Evolutionary conservation across 75 land plant genomes (phyloP), one percentile per base, ranked within the genome.

Genomic region (Selaginella moellendorffii): DNA sequence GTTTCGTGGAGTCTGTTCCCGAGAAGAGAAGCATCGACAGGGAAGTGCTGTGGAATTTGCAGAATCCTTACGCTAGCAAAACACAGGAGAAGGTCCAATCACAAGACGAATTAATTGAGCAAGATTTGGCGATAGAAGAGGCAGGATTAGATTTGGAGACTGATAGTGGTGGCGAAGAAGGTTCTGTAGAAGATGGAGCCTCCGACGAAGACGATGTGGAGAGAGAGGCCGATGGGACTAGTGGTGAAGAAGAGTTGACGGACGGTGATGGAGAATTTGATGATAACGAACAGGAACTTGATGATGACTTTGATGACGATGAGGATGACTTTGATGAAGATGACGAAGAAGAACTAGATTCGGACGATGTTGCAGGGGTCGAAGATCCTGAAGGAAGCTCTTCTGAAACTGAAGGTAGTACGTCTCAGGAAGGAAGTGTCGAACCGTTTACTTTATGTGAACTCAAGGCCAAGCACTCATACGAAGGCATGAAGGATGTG

Each of bases 401-500:
- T 20, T n/a, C n/a, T n/a, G n/a, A n/a, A 64, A 31, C 26, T 26
- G 18, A 68, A 31, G 70, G 30, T 14, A 62, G 27, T n/a, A 21
- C 25, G 0, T 36, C 36, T 36, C 29, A 58, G 21, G 28, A 54
- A 26, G 69, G 25, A 56, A n/a, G 25, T 25, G 63, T 67, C 22
- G 63, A 67, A 29, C 61, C 27, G 29, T 60, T 54, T 5, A 54
- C 23, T 58, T 28, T n/a, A 54, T 18, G 24, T 29, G 21, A 30
- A 2, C 61, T 26, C 27, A 30, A 26, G 12, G 23, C 28, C 2
- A 56, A 29, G 21, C 23, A 62, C 10, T 2, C 63, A 17, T 27
- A 30, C 25, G 63, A 66, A 5, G 27, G 53, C 53, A 56, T 24
- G 51, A 76, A 79, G 58, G 93, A 90, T 36, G 75, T 85, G 1